Evolutionary conservation across 345 rosid genomes (phyloP), one percentile per base, ranked within the genome.

Genomic region (Syzygium aromaticum): DNA sequence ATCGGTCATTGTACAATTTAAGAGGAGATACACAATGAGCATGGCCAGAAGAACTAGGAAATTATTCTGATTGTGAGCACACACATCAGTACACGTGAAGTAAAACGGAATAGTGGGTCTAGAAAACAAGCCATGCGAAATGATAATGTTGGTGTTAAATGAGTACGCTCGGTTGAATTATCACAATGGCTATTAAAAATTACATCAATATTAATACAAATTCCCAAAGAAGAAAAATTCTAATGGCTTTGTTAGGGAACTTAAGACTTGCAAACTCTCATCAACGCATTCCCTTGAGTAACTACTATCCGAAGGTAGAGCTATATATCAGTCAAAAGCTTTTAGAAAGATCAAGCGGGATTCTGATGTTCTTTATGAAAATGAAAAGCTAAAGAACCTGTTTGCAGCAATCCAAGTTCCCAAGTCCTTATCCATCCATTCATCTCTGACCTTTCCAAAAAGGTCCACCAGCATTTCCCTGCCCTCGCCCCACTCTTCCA

Each of bases 361-460:
- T 30, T 86, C 54, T 21, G 38, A 23, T 33, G 54, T 4, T 51
- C 28, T 28, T 28, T 86, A 51, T 43, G n/a, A 77, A 64, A 52
- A 52, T n/a, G 51, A 64, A 27, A 12, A 84, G 53, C 46, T 33
- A 17, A 27, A 52, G 52, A 91, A 95, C 99, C 98, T 96, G 90
- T 97, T 97, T n/a, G 99, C 98, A 92, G 94, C 95, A 86, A 97
- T 95, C 98, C 98, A 96, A 80, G 98, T 93, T 10, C 92, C 85
- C 92, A 96, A 89, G 89, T 95, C 98, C 22, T 87, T 90, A 51
- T 92, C 94, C 54, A 97, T 94, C 99, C 99, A 97, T 87, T 96
- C 95, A 91, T 97, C 99, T 90, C 98, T 93, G 90, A 97, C 94
- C 89, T 93, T 94, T 22, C 99, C 98, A 53, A 96, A 97, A 85